These are phyloP conservation scores for Ustilago trichophora DNA, from an alignment of 1,284 basidiomycete species.

Conservation along the genomic window DNA sequence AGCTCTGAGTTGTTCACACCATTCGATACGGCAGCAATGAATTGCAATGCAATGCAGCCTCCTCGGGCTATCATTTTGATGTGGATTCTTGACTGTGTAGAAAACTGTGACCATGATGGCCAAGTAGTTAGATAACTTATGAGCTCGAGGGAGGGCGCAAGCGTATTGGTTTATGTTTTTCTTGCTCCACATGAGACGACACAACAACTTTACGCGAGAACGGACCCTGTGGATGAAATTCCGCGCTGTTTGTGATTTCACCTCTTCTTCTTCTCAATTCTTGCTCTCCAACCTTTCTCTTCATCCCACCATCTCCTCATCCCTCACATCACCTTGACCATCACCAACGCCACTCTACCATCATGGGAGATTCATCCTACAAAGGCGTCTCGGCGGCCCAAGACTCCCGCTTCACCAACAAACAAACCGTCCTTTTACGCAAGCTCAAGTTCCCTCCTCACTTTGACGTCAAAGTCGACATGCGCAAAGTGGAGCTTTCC, in stretches of 20 bases:
- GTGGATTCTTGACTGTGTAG: too few species aligned
- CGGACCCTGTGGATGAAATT: conserved; percentile 3
- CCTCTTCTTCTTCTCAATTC: conserved; percentile 4
- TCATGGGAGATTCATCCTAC: conserved; percentile 42
- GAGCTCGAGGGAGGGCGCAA: too few species aligned
- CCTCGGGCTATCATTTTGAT: too few species aligned
- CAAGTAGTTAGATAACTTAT: too few species aligned
- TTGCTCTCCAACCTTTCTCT: background rate
- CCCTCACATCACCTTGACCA: background rate
- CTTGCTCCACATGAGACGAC: background rate
- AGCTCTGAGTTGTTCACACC: conserved; percentile 32
- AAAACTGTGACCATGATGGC: too few species aligned
- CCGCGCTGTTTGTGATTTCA: background rate
- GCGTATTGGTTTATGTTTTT: background rate
- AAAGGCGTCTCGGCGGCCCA: conserved; percentile 57
- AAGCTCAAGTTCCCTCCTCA: conserved; percentile 87
- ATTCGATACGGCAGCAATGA: too few species aligned
- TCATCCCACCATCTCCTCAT: background rate
- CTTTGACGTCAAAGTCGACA: conserved; percentile 76
- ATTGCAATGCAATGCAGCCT: too few species aligned
- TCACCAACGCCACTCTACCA: background rate
- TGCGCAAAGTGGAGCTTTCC: conserved; percentile 88
- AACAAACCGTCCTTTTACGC: conserved; percentile 87
- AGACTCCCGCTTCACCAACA: conserved; percentile 84
- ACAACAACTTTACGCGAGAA: too few species aligned